phyloP scores from a whole-genome alignment of 306 rosid species.

The Rosa rugosa region DNA sequence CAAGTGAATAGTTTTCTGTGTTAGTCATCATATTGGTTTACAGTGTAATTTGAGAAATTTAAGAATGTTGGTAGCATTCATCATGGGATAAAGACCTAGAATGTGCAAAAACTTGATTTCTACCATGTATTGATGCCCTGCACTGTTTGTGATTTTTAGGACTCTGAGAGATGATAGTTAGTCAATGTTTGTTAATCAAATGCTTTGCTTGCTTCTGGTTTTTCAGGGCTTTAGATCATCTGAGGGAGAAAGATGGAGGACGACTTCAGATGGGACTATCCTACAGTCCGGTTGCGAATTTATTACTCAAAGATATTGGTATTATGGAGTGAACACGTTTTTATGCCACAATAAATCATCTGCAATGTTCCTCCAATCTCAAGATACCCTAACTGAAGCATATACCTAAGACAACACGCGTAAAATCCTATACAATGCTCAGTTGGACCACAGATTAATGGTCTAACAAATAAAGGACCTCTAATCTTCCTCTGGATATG shows the following conservation, averaged over 20 bases:
- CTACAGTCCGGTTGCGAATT: slow-evolving; percentile 65
- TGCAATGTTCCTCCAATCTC: background rate
- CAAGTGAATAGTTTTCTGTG: background rate
- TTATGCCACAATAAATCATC: no score
- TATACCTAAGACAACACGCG: background rate
- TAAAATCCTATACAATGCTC: background rate
- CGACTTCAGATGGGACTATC: slow-evolving; percentile 86
- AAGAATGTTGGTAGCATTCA: background rate
- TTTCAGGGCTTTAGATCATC: slow-evolving; percentile 66
- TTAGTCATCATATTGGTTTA: background rate
- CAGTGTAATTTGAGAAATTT: no score
- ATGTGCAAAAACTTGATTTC: background rate
- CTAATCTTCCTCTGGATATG: background rate
- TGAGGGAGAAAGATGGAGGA: slow-evolving; percentile 86
- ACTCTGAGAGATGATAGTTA: slow-evolving; percentile 9
- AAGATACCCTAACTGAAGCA: background rate
- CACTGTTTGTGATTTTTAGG: background rate
- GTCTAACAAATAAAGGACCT: background rate
- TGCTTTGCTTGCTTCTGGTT: slow-evolving; percentile 7
- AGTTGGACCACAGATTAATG: background rate
- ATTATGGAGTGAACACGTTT: no score
- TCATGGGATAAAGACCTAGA: no score
- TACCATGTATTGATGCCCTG: background rate
- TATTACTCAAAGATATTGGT: slow-evolving; percentile 37
- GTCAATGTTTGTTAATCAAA: slow-evolving; percentile 17